Evolutionary conservation across 1,139 yeast genomes (phyloP).

Genomic region (Scheffersomyces segobiensis): DNA sequence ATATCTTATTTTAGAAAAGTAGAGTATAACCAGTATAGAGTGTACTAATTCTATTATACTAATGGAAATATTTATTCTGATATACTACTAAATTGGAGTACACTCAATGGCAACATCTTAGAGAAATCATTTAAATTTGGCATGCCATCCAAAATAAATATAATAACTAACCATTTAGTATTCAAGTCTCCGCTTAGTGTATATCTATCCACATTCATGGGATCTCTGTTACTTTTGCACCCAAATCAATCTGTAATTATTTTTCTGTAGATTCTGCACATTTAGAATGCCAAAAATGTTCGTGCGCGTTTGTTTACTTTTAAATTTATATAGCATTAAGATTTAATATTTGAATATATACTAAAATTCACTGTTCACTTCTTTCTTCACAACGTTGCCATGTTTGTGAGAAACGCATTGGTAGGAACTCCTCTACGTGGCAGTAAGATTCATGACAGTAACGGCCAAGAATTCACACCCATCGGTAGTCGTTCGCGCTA

Average conservation of each 20-base stretch:
- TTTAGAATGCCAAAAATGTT: not conserved
- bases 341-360: not conserved
- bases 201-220: not conserved
- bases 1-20: not conserved
- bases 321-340: not conserved
- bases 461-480: constrained; percentile 42
- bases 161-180: not conserved
- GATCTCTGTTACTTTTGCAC: not conserved
- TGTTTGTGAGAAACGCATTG: constrained; percentile 19
- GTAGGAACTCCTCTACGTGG: constrained; percentile 29
- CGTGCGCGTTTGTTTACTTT: not conserved
- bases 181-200: no score
- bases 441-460: not conserved
- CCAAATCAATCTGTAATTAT: not conserved
- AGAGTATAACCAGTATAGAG: not conserved
- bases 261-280: not conserved
- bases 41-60: no score
- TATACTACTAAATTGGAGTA: not conserved
- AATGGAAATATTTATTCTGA: no score
- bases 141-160: no score
- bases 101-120: not conserved
- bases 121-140: not conserved
- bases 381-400: constrained; percentile 2
- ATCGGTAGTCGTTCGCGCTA: constrained; percentile 25
- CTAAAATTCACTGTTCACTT: not conserved